Conservation (phyloP, 495 filamentous ascomycete genomes). For the Penicillium cosmopolitanum region DNA sequence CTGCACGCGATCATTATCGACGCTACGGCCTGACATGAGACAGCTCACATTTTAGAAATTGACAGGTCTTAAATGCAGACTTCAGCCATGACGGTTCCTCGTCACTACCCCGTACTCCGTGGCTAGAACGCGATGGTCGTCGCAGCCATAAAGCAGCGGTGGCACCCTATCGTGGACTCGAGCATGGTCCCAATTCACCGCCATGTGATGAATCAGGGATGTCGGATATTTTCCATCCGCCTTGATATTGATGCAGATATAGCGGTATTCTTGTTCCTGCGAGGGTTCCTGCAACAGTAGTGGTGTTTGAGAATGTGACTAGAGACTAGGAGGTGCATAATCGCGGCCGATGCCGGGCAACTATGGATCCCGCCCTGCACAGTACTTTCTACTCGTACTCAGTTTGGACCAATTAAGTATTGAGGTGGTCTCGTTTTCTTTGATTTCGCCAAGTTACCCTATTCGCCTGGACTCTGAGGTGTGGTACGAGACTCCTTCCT, state of each 20-base stretch:
- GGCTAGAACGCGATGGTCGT: neutral
- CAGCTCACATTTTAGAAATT: constrained; percentile 25
- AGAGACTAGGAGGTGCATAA: constrained; percentile 21
- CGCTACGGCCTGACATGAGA: constrained; percentile 30
- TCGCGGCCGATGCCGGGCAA: constrained; percentile 18
- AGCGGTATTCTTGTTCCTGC: constrained; percentile 2
- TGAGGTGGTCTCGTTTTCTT: neutral
- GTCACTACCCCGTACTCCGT: neutral
- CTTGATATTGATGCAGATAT: constrained; percentile 1
- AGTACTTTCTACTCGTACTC: neutral
- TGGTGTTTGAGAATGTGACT: constrained; percentile 1
- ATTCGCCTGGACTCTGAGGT: neutral
- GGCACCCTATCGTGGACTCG: constrained; percentile 17
- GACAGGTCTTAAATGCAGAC: constrained; percentile 18
- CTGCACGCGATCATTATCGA: constrained; percentile 18
- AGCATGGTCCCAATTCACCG: constrained; percentile 24
- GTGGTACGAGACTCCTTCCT: neutral
- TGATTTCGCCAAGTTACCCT: neutral
- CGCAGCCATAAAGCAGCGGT: constrained; percentile 8
- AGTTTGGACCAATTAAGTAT: neutral
- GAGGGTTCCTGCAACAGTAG: neutral
- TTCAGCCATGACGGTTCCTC: constrained; percentile 7
- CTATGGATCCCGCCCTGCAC: neutral
- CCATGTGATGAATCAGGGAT: constrained; percentile 28
- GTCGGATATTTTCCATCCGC: constrained; percentile 3